Base-by-base conservation (phyloP, 495 filamentous ascomycete genomes). In the Pyrenula aspistea region DNA sequence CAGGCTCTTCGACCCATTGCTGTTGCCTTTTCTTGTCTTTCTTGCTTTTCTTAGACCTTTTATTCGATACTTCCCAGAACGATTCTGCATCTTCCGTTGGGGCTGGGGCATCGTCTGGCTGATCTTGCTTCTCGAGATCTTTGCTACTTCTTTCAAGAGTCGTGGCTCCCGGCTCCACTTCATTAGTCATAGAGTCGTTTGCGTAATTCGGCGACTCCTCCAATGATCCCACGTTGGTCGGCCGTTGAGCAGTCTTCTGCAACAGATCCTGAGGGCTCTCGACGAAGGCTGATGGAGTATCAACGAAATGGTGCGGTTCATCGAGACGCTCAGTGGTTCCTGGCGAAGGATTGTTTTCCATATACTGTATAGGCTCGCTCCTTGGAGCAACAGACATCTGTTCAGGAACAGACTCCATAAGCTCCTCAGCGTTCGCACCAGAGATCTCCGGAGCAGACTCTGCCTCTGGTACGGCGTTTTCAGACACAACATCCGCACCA, bases 21-120 rank as follows among this genome's bases (percentile, higher is more conserved):
- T 52, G 50, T 10, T 20, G 50, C 50, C 25, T 57, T 54, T 31
- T 22, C 49, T 57, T 62, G 12, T 53, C 57, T 59, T 69, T 72
- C 60, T 70, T 69, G 23, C 63, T 56, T 55, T 72, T 70, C 58
- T 69, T 70, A 10, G 62, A 55, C 55, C 65, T 65, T 42, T 67
- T 70, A 20, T 53, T 24, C 22, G 55, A 55, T 12, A 49, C n/a
- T 22, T 57, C 25, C 15, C 55, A 24, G 1, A 62, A 55, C 31
- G 50, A 12, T 15, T 61, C 60, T 53, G 51, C 62, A 61, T 57
- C 56, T 50, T 57, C 47, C n/a, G 8, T 52, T 8, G 8, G n/a
- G 10, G n/a, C 8, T 52, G 50, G 50, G 19, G 15, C 31, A 42
- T 52, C 50, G n/a, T 52, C 50, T 8, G 8, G 8, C 50, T 52